Conservation (phyloP, 202 grass and related monocot genomes). For the Setaria italica region DNA sequence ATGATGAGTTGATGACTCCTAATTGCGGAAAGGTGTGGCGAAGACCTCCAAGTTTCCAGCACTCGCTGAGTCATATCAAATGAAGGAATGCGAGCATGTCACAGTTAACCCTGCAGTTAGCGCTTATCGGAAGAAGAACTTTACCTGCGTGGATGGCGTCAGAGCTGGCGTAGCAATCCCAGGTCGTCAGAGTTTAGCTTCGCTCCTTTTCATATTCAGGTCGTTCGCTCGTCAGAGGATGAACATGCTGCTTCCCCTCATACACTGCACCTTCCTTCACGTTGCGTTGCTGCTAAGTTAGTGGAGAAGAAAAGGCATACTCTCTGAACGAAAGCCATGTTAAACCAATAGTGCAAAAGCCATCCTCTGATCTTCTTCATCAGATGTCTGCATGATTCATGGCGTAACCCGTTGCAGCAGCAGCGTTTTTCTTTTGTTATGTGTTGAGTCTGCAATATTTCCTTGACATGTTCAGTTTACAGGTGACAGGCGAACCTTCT, state of each 20-base stretch:
- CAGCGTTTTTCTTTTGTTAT: neutral
- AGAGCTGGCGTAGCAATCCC: neutral
- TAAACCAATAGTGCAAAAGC: neutral
- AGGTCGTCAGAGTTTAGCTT: constrained; percentile 32
- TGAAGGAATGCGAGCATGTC: too few relatives aligned
- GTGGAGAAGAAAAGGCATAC: neutral
- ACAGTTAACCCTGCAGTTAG: neutral
- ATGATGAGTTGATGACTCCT: constrained; percentile 9
- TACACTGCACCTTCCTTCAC: neutral
- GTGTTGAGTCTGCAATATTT: neutral
- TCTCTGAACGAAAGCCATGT: neutral
- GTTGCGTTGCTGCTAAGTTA: neutral
- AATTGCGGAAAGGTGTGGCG: neutral
- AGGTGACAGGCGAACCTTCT: neutral
- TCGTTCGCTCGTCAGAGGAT: neutral
- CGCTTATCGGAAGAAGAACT: neutral
- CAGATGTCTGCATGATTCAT: neutral
- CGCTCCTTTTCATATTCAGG: neutral
- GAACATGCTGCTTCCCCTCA: neutral
- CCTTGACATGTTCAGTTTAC: neutral
- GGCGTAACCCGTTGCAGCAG: neutral
- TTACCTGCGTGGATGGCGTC: neutral
- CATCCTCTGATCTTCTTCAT: neutral
- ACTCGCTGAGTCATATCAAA: constrained; percentile 13
- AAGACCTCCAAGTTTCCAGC: neutral